Conservation (phyloP, 352 stramenopile species). For the Sclerospora graminicola region DNA sequence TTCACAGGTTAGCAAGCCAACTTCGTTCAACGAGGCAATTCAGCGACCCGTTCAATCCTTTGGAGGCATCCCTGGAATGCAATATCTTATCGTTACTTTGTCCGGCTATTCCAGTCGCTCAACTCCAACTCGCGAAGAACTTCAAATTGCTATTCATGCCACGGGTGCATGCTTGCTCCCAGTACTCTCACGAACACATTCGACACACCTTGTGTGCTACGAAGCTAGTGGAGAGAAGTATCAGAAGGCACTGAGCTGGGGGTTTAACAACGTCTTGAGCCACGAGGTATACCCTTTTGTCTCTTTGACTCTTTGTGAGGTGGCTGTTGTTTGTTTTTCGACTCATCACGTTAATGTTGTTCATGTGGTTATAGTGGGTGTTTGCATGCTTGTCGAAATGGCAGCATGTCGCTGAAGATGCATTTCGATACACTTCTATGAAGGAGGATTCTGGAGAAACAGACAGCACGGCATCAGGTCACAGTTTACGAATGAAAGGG, state of each 20-base stretch:
- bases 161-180: constrained; percentile 79
- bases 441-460: constrained; percentile 16
- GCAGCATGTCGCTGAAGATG: constrained; percentile 46
- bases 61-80: constrained; percentile 67
- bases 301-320: too few species aligned
- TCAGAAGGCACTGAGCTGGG: constrained; percentile 76
- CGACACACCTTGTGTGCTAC: constrained; percentile 71
- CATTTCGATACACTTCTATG: constrained; percentile 29
- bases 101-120: constrained; percentile 76
- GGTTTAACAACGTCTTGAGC: constrained; percentile 68
- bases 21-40: constrained; percentile 36
- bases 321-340: neutral
- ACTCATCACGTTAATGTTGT: constrained; percentile 5
- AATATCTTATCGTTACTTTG: constrained; percentile 71
- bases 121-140: constrained; percentile 62
- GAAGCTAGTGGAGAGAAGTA: constrained; percentile 77
- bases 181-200: constrained; percentile 71
- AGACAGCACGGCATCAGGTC: constrained; percentile 14
- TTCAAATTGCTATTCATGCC: constrained; percentile 75
- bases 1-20: constrained; percentile 21
- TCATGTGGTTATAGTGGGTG: constrained; percentile 44
- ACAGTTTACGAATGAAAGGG: constrained; percentile 17
- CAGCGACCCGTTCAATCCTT: constrained; percentile 48
- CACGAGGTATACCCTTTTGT: constrained; percentile 41
- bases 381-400: constrained; percentile 59